Evolutionary conservation across 2,329 filamentous ascomycete species (phyloP).

Genomic region (Ceratocystis destructans): DNA sequence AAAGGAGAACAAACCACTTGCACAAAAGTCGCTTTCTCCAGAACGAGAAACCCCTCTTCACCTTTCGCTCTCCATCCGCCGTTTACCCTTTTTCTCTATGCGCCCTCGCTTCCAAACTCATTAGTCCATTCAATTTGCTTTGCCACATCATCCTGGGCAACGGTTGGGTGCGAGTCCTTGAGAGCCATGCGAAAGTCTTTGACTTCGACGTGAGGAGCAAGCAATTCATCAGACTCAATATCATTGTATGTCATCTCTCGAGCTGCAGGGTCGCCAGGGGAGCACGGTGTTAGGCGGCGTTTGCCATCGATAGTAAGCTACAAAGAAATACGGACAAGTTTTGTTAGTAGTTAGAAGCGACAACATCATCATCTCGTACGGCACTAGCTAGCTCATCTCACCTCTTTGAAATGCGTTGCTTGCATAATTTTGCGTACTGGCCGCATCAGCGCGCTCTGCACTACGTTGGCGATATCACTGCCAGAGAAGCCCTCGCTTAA

Average conservation of each 20-base stretch:
- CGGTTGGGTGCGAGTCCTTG: slow-evolving; percentile 75
- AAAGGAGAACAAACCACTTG: not conserved
- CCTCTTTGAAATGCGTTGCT: slow-evolving; percentile 94
- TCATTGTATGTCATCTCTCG: slow-evolving; percentile 91
- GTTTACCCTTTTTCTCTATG: slow-evolving; percentile 24
- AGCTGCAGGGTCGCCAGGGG: slow-evolving; percentile 73
- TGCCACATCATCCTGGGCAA: slow-evolving; percentile 71
- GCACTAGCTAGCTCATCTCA: slow-evolving; percentile 29
- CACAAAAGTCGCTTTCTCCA: not conserved
- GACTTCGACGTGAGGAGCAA: slow-evolving; percentile 72
- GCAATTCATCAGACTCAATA: slow-evolving; percentile 66
- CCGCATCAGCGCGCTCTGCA: slow-evolving; percentile 94
- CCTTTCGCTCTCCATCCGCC: too few species aligned
- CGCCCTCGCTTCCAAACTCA: slow-evolving; percentile 88
- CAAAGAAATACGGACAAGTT: not conserved
- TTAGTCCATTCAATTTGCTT: slow-evolving; percentile 85
- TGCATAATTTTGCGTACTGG: slow-evolving; percentile 93
- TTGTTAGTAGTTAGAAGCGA: not conserved
- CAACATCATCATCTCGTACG: not conserved
- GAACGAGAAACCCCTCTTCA: too few species aligned
- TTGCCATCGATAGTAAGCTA: slow-evolving; percentile 57
- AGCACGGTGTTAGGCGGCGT: slow-evolving; percentile 73
- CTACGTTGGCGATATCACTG: slow-evolving; percentile 88
- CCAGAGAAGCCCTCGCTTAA: slow-evolving; percentile 90
- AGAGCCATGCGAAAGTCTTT: slow-evolving; percentile 93